A percentile compares a stretch with the other conserved stretches of the same genome.
phyloP scores from a whole-genome alignment of 352 stramenopile species.

The Aphanomyces astaci region DNA sequence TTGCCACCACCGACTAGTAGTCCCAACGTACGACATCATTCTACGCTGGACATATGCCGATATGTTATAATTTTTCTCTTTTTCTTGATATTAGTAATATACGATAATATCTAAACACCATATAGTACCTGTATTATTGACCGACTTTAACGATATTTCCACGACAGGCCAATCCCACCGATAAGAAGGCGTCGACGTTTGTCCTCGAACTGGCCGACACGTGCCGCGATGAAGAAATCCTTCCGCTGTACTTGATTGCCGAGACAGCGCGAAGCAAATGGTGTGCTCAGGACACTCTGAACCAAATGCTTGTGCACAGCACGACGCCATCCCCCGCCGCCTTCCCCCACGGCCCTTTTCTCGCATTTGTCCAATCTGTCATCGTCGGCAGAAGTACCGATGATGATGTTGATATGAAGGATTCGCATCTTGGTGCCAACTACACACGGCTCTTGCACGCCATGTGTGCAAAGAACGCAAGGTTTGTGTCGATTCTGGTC shows the following conservation, averaged over 20 bases:
- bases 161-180: background rate
- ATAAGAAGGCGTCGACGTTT: background rate
- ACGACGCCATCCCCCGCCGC: background rate
- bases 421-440: background rate
- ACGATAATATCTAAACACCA: too few species aligned
- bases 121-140: background rate
- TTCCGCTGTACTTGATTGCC: slow-evolving; percentile 20
- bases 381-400: slow-evolving; percentile 2
- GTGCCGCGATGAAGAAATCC: slow-evolving; percentile 22
- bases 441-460: background rate
- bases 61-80: too few species aligned
- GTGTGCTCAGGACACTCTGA: slow-evolving; percentile 1
- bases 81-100: too few species aligned
- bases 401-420: background rate
- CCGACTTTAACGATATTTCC: background rate
- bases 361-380: slow-evolving; percentile 11
- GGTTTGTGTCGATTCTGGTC: slow-evolving; percentile 3
- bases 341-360: slow-evolving; percentile 4
- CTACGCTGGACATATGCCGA: background rate
- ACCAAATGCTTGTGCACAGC: slow-evolving; percentile 3
- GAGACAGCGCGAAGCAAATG: slow-evolving; percentile 9
- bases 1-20: background rate
- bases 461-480: background rate
- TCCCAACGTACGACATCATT: background rate
- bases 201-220: slow-evolving; percentile 11